Percentiles rank a stretch among this genome's conserved stretches.
Conservation (phyloP, 1,139 yeast genomes). For the Meyerozyma elateridarum region DNA sequence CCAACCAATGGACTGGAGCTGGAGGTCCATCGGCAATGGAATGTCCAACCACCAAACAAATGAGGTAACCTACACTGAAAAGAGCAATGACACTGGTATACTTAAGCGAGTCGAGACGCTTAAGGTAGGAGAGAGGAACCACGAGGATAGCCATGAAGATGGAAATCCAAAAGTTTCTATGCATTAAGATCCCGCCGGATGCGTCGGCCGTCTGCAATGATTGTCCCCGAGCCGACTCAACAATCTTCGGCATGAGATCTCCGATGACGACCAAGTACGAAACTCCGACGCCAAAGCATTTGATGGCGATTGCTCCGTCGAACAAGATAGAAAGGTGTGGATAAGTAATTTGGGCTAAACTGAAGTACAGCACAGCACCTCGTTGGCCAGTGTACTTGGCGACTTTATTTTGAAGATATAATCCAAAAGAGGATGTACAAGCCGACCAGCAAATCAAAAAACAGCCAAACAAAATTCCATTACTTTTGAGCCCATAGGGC, state of each 20-base stretch:
- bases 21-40: slow-evolving; percentile 41
- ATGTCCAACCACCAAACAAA: slow-evolving; percentile 66
- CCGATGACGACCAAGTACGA: slow-evolving; percentile 87
- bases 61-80: slow-evolving; percentile 72
- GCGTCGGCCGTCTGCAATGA: slow-evolving; percentile 37
- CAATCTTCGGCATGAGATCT: slow-evolving; percentile 79
- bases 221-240: too few relatives aligned
- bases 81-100: slow-evolving; percentile 85
- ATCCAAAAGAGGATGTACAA: slow-evolving; percentile 48
- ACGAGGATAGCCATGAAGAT: slow-evolving; percentile 57
- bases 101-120: slow-evolving; percentile 76
- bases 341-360: slow-evolving; percentile 50
- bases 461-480: slow-evolving; percentile 47
- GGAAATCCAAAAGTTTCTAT: slow-evolving; percentile 68
- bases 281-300: slow-evolving; percentile 89
- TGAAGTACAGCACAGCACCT: slow-evolving; percentile 48
- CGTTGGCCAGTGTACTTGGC: slow-evolving; percentile 46
- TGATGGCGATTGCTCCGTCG: slow-evolving; percentile 76
- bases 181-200: slow-evolving; percentile 21
- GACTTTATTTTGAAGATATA: slow-evolving; percentile 47
- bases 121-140: slow-evolving; percentile 67
- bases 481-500: slow-evolving; percentile 51
- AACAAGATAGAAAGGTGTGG: slow-evolving; percentile 40
- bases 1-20: slow-evolving; percentile 25
- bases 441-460: slow-evolving; percentile 44